Conservation (phyloP, 352 stramenopile species). For the Phytophthora nicotianae region DNA sequence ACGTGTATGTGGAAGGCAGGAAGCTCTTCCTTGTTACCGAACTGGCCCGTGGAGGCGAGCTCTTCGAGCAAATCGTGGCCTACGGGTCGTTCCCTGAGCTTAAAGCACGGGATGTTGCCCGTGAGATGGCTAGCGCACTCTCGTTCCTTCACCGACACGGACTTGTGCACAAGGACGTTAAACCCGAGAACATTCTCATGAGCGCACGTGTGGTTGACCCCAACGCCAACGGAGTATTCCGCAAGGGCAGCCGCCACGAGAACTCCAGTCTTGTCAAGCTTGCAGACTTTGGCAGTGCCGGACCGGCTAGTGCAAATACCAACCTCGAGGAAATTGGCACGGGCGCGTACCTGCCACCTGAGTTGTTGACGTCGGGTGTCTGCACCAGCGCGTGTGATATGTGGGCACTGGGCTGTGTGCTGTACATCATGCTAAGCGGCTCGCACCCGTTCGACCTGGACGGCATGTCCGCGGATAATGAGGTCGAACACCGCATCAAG, state of each 20-base stretch:
- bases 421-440: constrained; percentile 94
- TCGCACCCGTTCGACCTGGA: constrained; percentile 93
- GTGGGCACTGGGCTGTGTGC: constrained; percentile 91
- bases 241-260: constrained; percentile 19
- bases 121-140: constrained; percentile 68
- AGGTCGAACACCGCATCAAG: constrained; percentile 86
- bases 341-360: constrained; percentile 68
- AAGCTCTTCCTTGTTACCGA: constrained; percentile 91
- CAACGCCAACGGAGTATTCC: constrained; percentile 16
- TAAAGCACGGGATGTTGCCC: constrained; percentile 48
- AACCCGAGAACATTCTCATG: constrained; percentile 84
- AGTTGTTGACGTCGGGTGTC: constrained; percentile 54
- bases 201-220: constrained; percentile 38
- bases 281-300: constrained; percentile 80
- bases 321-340: constrained; percentile 74
- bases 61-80: constrained; percentile 90
- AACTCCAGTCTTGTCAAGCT: constrained; percentile 63
- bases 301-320: constrained; percentile 39
- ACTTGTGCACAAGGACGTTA: constrained; percentile 84
- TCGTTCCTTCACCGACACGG: constrained; percentile 73
- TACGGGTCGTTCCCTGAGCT: constrained; percentile 67
- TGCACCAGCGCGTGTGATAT: constrained; percentile 78
- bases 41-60: constrained; percentile 83
- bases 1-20: constrained; percentile 81
- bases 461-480: constrained; percentile 78